Evolutionary conservation across 2,329 filamentous ascomycete genomes (phyloP), one percentile per base, ranked within the genome.

Genomic region (Alternaria metachromatica): DNA sequence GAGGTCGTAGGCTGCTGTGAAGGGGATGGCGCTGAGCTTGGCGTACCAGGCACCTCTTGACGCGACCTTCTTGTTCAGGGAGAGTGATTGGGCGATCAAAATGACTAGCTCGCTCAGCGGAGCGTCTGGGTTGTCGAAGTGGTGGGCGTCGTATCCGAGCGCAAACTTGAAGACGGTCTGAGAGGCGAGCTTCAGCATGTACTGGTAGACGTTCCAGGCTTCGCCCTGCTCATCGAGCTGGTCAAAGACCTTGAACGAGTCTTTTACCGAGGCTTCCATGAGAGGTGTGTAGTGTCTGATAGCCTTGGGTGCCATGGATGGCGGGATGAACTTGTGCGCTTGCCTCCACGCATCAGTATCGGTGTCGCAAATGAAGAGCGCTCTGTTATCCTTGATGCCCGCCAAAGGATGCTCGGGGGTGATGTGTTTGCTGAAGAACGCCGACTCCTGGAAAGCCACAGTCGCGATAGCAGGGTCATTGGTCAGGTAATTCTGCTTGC

Each of bases 201-300:
- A 68, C 44, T 64, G 60, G 11, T 68, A 68, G 4, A 66, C 66
- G 20, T 68, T 68, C 60, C 60, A 68, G 2, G 61, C 56, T 37
- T 68, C 60, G n/a, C 54, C 64, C 11, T 64, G n/a, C 26, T 62
- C 64, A 26, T 68, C 60, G 5, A 68, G 64, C 59, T 66, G 20
- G 25, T 68, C 66, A n/a, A 68, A 68, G 6, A 68, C 66, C 25
- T 66, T 66, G 61, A 64, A 68, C 2, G 61, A 60, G 41, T 64
- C 64, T 13, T 68, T 60, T 2, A 68, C 61, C 2, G 51, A 61
- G 2, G 55, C 61, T 50, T 64, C 55, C 61, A 68, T 68, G 0
- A 64, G 13, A 5, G 66, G 66, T 7, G 66, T 64, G 45, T 68
- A 68, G 25, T 68, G 66, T 11, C 61, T 55, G 13, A 68, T 50